phyloP scores from a whole-genome alignment of 2,329 filamentous ascomycete species.

The Beauveria sp. region DNA sequence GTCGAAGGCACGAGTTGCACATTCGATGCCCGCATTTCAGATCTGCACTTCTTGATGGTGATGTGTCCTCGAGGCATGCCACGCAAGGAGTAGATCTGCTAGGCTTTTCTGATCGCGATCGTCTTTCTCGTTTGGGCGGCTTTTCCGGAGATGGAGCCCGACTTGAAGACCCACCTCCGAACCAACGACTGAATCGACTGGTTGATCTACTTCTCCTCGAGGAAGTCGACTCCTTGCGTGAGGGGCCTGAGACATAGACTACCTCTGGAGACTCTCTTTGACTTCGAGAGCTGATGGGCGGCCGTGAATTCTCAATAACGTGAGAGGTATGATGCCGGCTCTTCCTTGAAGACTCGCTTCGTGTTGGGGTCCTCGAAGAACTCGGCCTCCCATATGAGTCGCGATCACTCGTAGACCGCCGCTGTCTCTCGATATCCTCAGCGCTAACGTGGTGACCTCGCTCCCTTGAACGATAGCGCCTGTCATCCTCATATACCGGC shows the following conservation, averaged over 20 bases:
- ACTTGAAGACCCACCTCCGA: slow-evolving; percentile 19
- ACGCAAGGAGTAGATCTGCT: slow-evolving; percentile 54
- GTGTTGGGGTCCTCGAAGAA: slow-evolving; percentile 21
- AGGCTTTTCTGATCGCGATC: slow-evolving; percentile 8
- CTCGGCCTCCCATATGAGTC: slow-evolving; percentile 20
- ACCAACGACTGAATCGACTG: slow-evolving; percentile 21
- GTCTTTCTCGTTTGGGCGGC: slow-evolving; percentile 8
- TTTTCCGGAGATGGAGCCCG: slow-evolving; percentile 21
- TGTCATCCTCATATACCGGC: not conserved
- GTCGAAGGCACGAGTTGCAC: slow-evolving; percentile 69
- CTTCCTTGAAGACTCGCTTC: slow-evolving; percentile 23
- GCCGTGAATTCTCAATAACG: slow-evolving; percentile 27
- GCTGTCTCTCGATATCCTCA: slow-evolving; percentile 20
- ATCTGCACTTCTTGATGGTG: slow-evolving; percentile 55
- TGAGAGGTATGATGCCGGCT: slow-evolving; percentile 19
- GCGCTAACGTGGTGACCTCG: not conserved
- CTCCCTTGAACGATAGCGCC: slow-evolving; percentile 1
- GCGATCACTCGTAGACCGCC: slow-evolving; percentile 20
- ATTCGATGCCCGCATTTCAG: slow-evolving; percentile 74
- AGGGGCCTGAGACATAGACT: not conserved
- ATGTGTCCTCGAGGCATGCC: slow-evolving; percentile 63
- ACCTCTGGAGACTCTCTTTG: not conserved
- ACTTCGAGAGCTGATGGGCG: slow-evolving; percentile 24
- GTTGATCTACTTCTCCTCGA: slow-evolving; percentile 15
- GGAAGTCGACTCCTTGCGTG: slow-evolving; percentile 7